Evolutionary conservation across 805 yeast genomes (phyloP), one percentile per base, ranked within the genome.

Genomic region (Wickerhamia fluorescens): DNA sequence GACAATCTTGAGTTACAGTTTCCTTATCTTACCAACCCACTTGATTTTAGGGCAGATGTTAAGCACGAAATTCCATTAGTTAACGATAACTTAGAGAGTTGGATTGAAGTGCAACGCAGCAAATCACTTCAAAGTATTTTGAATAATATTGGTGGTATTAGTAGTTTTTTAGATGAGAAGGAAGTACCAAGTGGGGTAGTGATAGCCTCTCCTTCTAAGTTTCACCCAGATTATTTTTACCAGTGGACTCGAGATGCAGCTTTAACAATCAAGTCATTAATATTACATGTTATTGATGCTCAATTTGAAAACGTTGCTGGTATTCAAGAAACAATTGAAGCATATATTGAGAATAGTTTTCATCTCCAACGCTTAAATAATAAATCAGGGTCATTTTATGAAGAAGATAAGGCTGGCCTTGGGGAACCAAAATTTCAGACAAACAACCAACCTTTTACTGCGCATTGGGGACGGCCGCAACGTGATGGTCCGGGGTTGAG

Each of bases 241-340:
- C 94, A 83, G 48, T 89, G 97, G 97, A 68, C 75, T 4, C 68
- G 97, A 48, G 97, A 89, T 51, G 75, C 87, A 18, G 96, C 96
- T 0, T 71, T 89, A 29, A 77, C 94, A 1, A 66, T 80, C 23
- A 71, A 72, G 32, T 65, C 94, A 0, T 56, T 89, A 27, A 62
- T 81, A 4, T 69, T 73, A 31, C 61, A 64, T 39, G 58, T 77
- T 36, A 62, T 62, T 17, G 83, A 78, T 34, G 31, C 25, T 8
- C 26, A 34, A 2, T 30, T 46, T 21, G 47, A 47, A 12, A 42
- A 39, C 7, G 44, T 41, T 15, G 37, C 37, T 2, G 37, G 46
- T 7, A 35, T 23, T 29, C 46, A 14, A 32, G 23, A 34, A 2
- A 48, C 55, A 2, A 49, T 87, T 15, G 78, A 79, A 37, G 62